phyloP scores from a whole-genome alignment of 371 early-diverging fungal species.

The Batrachochytrium dendrobatidis region DNA sequence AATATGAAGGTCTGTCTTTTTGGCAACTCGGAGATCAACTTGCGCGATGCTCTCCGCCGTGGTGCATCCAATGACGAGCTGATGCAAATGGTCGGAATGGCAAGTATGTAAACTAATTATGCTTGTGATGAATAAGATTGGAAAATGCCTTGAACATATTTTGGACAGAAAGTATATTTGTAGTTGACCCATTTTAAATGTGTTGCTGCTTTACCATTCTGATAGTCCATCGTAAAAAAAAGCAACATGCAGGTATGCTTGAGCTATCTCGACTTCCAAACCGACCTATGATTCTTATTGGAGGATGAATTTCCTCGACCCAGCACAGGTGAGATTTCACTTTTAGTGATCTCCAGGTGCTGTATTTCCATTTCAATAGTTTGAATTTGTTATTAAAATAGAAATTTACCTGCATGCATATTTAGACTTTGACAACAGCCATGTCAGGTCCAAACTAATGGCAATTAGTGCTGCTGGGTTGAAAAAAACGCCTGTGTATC shows the following conservation, averaged over 20 bases:
- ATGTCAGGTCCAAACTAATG: no score
- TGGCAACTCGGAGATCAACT: conserved; percentile 79
- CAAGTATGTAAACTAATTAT: conserved; percentile 26
- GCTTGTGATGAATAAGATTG: not conserved
- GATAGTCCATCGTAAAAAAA: conserved; percentile 73
- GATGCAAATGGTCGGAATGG: conserved; percentile 57
- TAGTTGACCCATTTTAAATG: no score
- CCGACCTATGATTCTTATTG: conserved; percentile 91
- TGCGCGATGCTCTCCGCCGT: conserved; percentile 70
- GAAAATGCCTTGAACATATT: not conserved
- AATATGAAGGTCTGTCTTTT: conserved; percentile 90
- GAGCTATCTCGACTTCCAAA: conserved; percentile 74
- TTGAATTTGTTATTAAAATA: no score
- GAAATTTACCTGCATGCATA: no score
- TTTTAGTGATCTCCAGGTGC: no score
- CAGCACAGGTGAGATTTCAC: no score
- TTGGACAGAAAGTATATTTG: no score
- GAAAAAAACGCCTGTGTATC: no score
- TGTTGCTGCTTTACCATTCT: conserved; percentile 4
- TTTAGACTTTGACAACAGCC: no score
- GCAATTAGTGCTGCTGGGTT: no score
- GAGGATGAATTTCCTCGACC: conserved; percentile 51
- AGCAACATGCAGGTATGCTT: conserved; percentile 85
- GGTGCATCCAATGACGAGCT: conserved; percentile 62
- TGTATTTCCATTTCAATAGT: no score